Evolutionary conservation across 257 asterid genomes (phyloP).

Genomic region (Eustoma russellianum): DNA sequence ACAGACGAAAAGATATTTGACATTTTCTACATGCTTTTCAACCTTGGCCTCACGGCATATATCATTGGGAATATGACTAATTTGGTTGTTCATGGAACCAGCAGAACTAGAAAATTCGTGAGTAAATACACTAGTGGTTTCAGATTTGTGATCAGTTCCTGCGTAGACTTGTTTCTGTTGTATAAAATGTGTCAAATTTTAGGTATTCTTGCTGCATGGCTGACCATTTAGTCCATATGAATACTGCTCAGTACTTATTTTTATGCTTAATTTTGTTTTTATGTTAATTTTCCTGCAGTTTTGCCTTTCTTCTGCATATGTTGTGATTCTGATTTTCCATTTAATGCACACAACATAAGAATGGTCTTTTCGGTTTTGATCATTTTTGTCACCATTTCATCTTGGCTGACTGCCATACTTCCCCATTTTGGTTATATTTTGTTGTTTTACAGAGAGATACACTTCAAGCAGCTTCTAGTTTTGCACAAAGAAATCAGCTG

Average conservation of each 20-base stretch:
- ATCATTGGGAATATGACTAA: slow-evolving; percentile 86
- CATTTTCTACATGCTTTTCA: slow-evolving; percentile 50
- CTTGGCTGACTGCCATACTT: background rate
- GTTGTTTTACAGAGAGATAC: slow-evolving; percentile 48
- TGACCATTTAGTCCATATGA: background rate
- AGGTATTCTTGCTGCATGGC: background rate
- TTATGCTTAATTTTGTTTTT: too few species aligned
- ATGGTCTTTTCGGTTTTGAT: slow-evolving; percentile 1
- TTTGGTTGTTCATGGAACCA: slow-evolving; percentile 73
- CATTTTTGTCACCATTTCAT: background rate
- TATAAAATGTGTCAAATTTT: background rate
- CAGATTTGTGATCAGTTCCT: background rate
- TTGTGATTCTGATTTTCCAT: too few species aligned
- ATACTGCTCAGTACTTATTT: too few species aligned
- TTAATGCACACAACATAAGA: background rate
- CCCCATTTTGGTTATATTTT: slow-evolving; percentile 1
- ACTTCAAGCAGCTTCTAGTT: slow-evolving; percentile 63
- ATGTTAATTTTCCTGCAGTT: too few species aligned
- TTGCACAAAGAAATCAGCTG: slow-evolving; percentile 61
- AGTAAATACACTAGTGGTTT: slow-evolving; percentile 16
- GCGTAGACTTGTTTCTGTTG: background rate
- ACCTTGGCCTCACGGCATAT: slow-evolving; percentile 65
- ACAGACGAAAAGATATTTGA: slow-evolving; percentile 46
- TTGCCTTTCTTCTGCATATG: too few species aligned
- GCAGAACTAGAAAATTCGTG: slow-evolving; percentile 64